Evolutionary conservation across 257 asterid species (phyloP).

Genomic region (Eucommia ulmoides): DNA sequence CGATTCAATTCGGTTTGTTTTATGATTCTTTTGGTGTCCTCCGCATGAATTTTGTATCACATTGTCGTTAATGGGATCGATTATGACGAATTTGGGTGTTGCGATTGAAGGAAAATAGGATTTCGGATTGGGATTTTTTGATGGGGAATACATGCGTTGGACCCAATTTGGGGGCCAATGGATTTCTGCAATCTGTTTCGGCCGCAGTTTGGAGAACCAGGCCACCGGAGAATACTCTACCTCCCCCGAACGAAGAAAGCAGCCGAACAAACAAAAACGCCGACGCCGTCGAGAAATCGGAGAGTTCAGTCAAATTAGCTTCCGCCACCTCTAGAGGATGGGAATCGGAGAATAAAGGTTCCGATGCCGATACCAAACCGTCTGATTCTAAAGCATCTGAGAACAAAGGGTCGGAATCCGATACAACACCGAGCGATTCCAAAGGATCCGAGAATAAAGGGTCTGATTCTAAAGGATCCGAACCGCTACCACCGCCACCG

Average conservation of each 20-base stretch:
- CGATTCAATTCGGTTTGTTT: too few species aligned
- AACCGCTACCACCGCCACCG: too few species aligned
- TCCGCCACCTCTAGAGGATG: too few species aligned
- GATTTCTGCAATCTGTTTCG: constrained; percentile 63
- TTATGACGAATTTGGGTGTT: constrained; percentile 12
- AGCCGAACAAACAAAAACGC: constrained; percentile 12
- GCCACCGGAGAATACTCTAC: constrained; percentile 29
- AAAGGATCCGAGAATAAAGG: constrained; percentile 11
- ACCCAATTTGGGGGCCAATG: constrained; percentile 59
- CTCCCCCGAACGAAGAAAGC: constrained; percentile 32
- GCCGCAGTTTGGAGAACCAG: constrained; percentile 50
- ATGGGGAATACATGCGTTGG: constrained; percentile 79
- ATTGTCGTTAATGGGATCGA: constrained; percentile 26
- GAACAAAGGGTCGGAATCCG: too few species aligned
- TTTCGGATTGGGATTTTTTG: constrained; percentile 18
- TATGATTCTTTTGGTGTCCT: too few species aligned
- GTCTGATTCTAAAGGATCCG: constrained; percentile 14
- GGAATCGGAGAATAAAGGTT: too few species aligned
- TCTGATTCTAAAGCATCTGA: too few species aligned
- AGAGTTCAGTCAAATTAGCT: constrained; percentile 13
- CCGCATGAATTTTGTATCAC: too few species aligned
- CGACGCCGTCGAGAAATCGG: constrained; percentile 1
- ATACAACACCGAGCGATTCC: too few species aligned
- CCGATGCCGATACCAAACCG: too few species aligned
- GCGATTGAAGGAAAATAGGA: constrained; percentile 22